A percentile compares a stretch with the other conserved stretches of the same genome.
Evolutionary conservation across 2,329 filamentous ascomycete species (phyloP).

Genomic region (Thielaviopsis euricoi): DNA sequence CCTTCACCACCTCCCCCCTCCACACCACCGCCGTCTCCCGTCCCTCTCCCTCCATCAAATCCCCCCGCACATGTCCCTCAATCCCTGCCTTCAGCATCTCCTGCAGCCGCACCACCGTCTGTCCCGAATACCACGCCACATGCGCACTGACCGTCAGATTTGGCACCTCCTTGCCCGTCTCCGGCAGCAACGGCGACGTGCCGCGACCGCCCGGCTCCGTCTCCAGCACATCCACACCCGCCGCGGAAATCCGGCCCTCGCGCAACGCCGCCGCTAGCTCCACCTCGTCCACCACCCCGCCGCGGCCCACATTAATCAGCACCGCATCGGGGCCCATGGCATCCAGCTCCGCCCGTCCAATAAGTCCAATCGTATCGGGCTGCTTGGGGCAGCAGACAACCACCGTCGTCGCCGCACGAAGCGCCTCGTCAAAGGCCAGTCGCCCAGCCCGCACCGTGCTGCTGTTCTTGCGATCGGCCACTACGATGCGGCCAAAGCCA

Average conservation of each 20-base stretch:
- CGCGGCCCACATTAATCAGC: slow-evolving; percentile 18
- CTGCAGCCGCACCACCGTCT: slow-evolving; percentile 2
- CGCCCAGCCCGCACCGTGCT: slow-evolving; percentile 3
- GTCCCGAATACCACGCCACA: slow-evolving; percentile 6
- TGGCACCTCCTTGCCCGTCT: slow-evolving; percentile 2
- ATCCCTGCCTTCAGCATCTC: slow-evolving; percentile 2
- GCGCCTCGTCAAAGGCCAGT: slow-evolving; percentile 13
- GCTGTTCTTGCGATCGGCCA: slow-evolving; percentile 15
- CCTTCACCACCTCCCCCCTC: slow-evolving; percentile 1
- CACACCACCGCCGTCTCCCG: slow-evolving; percentile 4
- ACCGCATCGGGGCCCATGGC: slow-evolving; percentile 16
- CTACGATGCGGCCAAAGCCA: slow-evolving; percentile 14
- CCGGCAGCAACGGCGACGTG: slow-evolving; percentile 8
- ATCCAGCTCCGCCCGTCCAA: slow-evolving; percentile 13
- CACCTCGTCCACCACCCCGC: slow-evolving; percentile 21
- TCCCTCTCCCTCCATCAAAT: not conserved
- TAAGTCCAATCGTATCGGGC: slow-evolving; percentile 13
- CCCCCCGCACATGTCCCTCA: not conserved
- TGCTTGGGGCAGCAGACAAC: slow-evolving; percentile 16
- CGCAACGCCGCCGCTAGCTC: slow-evolving; percentile 19
- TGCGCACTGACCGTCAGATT: slow-evolving; percentile 6
- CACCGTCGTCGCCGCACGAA: slow-evolving; percentile 15
- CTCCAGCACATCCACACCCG: slow-evolving; percentile 21
- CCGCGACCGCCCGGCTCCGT: slow-evolving; percentile 14
- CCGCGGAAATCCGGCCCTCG: slow-evolving; percentile 19